Evolutionary conservation across 2,329 filamentous ascomycete genomes (phyloP).

Genomic region (Ophiostoma pallidulum): DNA sequence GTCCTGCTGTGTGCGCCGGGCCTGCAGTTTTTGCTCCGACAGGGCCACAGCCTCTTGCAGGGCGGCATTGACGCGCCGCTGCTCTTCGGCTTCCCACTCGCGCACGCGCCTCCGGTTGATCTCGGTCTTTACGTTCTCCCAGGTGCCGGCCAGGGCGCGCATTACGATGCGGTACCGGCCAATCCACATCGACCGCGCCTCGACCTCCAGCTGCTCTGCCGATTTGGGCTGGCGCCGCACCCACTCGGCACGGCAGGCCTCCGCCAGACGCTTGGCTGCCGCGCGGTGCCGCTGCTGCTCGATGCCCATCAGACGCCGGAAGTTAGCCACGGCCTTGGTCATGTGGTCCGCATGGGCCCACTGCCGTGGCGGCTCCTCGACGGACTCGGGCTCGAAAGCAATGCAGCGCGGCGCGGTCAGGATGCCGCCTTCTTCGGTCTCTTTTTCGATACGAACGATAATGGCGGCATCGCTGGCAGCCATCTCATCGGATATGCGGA

Average conservation of each 20-base stretch:
- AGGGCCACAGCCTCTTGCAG: constrained; percentile 65
- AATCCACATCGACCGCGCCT: constrained; percentile 59
- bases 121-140: constrained; percentile 55
- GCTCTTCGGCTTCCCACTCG: constrained; percentile 57
- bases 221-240: constrained; percentile 63
- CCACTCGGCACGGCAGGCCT: constrained; percentile 70
- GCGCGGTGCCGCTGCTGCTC: constrained; percentile 71
- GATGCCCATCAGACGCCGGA: constrained; percentile 67
- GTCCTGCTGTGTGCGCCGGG: constrained; percentile 44
- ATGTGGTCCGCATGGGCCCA: constrained; percentile 87
- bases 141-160: constrained; percentile 45
- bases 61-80: constrained; percentile 55
- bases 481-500: constrained; percentile 49
- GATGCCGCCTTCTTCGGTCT: constrained; percentile 64
- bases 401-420: constrained; percentile 63
- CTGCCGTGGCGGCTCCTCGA: constrained; percentile 64
- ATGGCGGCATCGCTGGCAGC: constrained; percentile 58
- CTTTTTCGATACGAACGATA: constrained; percentile 62
- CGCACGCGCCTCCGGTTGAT: constrained; percentile 50
- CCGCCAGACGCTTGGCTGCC: constrained; percentile 70
- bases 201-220: constrained; percentile 70
- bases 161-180: constrained; percentile 63
- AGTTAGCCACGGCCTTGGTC: constrained; percentile 66
- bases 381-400: constrained; percentile 61
- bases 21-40: constrained; percentile 59